Evolutionary conservation across 768 basidiomycete genomes (phyloP), one percentile per base, ranked within the genome.

Genomic region (Dioszegia hungarica): DNA sequence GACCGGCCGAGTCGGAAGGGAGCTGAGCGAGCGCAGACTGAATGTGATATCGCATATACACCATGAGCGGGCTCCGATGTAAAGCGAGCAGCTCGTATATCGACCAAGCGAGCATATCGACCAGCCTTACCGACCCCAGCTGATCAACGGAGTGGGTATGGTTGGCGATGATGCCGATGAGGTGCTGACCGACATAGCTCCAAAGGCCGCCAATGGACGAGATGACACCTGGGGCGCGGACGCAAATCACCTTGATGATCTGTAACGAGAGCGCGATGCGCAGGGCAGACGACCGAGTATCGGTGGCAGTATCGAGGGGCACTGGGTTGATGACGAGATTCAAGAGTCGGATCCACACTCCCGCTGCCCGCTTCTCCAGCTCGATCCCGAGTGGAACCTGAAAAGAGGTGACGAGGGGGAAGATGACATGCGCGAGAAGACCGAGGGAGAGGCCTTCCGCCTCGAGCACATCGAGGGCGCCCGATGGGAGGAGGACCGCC

Each of bases 21-120:
- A 29, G 25, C 8, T 9, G 12, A 3, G 24, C 22, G 36, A 71
- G 37, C 2, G 41, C 49, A 3, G 43, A 11, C 36, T 67, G 62
- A 9, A 71, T 63, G 11, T 52, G 56, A 27, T 22, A 34, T 17
- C 66, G 56, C 10, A 71, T 25, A 24, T 57, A 40, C 20, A 71
- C 60, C 40, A 62, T 54, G 17, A 71, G 41, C 12, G 69, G 66
- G 14, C 44, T 56, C 10, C 43, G 48, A 45, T 66, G 62, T 12
- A 71, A 39, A 17, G 48, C 46, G 1, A 67, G 24, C 2, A 71
- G 28, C 38, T 71, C 69, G 51, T 62, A 68, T 11, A 65, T 4
- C 10, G 59, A 60, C 69, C 69, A 71, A 47, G 60, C 62, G 29
- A 68, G 61, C 57, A 59, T 61, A 41, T 71, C 69, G 10, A 63